Evolutionary conservation across 2,329 filamentous ascomycete species (phyloP).

Genomic region (Ilyonectria destructans): DNA sequence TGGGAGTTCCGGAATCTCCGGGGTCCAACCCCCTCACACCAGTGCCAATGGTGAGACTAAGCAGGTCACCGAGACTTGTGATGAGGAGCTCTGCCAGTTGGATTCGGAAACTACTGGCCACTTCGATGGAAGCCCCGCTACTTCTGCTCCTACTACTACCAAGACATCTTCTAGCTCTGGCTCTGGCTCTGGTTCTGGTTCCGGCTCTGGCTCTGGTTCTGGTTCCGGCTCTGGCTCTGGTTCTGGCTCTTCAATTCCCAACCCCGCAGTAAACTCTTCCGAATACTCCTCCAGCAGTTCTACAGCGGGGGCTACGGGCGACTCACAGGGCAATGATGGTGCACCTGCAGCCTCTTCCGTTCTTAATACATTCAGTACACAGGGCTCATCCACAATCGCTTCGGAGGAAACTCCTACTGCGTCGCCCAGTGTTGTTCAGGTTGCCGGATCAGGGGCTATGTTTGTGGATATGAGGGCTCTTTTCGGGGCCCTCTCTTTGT

Average conservation of each 20-base stretch:
- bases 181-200: neutral
- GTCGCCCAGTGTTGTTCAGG: neutral
- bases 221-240: no score
- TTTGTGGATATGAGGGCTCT: neutral
- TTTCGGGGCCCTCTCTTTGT: constrained; percentile 1
- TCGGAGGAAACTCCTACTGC: neutral
- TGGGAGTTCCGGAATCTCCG: neutral
- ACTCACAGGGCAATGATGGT: neutral
- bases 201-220: no score
- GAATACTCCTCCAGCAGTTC: neutral
- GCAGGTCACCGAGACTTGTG: neutral
- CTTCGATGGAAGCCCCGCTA: no score
- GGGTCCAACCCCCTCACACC: neutral
- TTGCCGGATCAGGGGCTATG: neutral
- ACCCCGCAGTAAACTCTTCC: neutral
- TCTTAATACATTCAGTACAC: neutral
- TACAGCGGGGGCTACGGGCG: neutral
- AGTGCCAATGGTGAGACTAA: neutral
- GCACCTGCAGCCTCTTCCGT: neutral
- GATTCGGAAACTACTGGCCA: neutral
- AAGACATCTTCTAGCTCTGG: neutral
- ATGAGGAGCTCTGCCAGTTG: no score
- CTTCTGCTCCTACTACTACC: neutral
- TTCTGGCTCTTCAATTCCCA: neutral
- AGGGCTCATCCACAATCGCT: neutral